Base-by-base conservation (phyloP, 768 basidiomycete genomes). In the Lepiota venenata region DNA sequence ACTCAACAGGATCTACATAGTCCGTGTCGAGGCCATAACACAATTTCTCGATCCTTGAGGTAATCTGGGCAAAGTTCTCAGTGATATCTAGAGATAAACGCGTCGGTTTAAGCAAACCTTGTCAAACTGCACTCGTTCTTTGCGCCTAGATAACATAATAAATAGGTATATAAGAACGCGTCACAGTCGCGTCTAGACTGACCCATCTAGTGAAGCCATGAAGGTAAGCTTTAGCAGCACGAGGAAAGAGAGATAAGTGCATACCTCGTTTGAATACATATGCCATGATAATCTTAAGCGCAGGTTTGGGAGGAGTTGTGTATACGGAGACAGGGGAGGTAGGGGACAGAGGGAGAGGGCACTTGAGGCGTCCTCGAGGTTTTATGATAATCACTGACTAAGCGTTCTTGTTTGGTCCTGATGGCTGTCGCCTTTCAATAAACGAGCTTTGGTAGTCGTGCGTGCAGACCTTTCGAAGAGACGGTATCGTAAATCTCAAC, bases 11-110 rank as follows among this genome's bases (percentile, higher is more conserved):
- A 62, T 97, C 91, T 20, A 99, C 86, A 58, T 93, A 88, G 64
- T 95, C 88, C 53, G 80, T 75, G 69, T 99, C 95, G 18, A 99
- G 84, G 56, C 97, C 97, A 69, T 98, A 98, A 64, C 93, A 97
- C 15, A 99, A 82, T 73, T 93, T 93, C 65, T 84, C 82, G 60
- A 94, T 84, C 61, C 92, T 78, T 9, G 90, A 83, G 1, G 92
- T 94, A 69, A 93, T 93, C 91, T 93, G 55, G 9, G 27, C 15
- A 36, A 48, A n/a, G 29, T 21, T 47, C 54, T 63, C 3, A 63
- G 58, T 47, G 58, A 63, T 58, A 53, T 56, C 48, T 54, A 56
- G 61, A 51, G 44, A 44, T 29, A 45, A 47, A 56, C 56, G 52
- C 43, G 45, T 50, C 27, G 37, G 50, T 55, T 57, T 18, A 51